These are phyloP conservation scores for Phoma herbarum DNA, from an alignment of 2,329 filamentous ascomycete species.

Conservation along the genomic window DNA sequence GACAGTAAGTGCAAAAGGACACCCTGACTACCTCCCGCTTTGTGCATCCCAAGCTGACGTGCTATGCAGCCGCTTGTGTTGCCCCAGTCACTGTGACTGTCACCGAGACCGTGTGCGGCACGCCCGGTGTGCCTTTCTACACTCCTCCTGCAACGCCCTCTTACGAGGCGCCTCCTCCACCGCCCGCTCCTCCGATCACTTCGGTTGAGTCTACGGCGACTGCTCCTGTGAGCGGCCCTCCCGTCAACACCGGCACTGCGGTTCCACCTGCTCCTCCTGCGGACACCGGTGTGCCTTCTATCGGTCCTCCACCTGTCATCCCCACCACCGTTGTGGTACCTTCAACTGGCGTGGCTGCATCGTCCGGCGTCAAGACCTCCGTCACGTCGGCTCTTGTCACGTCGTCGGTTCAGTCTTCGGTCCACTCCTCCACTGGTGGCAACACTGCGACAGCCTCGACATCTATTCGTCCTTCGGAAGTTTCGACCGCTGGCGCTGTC, in stretches of 20 bases:
- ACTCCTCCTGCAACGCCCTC: slow-evolving; percentile 23
- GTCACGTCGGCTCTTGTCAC: slow-evolving; percentile 13
- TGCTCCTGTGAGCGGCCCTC: slow-evolving; percentile 24
- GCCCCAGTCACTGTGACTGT: slow-evolving; percentile 38
- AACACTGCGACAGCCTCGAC: slow-evolving; percentile 13
- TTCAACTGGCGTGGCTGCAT: slow-evolving; percentile 6
- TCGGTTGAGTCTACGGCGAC: slow-evolving; percentile 27
- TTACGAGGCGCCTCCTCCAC: slow-evolving; percentile 16
- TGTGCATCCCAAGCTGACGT: slow-evolving; percentile 23
- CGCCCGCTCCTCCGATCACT: slow-evolving; percentile 20
- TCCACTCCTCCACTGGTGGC: slow-evolving; percentile 21
- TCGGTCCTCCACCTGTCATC: slow-evolving; percentile 15
- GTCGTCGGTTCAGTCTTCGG: slow-evolving; percentile 15
- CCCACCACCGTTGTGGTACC: slow-evolving; percentile 5
- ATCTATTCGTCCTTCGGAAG: slow-evolving; percentile 11
- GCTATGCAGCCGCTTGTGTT: slow-evolving; percentile 24
- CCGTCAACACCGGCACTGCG: slow-evolving; percentile 16
- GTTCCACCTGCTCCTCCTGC: slow-evolving; percentile 20
- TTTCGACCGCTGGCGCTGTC: slow-evolving; percentile 30
- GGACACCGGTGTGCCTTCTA: slow-evolving; percentile 16
- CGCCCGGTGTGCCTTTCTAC: slow-evolving; percentile 20
- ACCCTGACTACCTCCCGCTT: not conserved
- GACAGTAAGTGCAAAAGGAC: slow-evolving; percentile 23
- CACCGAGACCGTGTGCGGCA: slow-evolving; percentile 37
- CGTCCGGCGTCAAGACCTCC: slow-evolving; percentile 13